Evolutionary conservation across 805 yeast species (phyloP).

Genomic region (Metschnikowia dekortorum): DNA sequence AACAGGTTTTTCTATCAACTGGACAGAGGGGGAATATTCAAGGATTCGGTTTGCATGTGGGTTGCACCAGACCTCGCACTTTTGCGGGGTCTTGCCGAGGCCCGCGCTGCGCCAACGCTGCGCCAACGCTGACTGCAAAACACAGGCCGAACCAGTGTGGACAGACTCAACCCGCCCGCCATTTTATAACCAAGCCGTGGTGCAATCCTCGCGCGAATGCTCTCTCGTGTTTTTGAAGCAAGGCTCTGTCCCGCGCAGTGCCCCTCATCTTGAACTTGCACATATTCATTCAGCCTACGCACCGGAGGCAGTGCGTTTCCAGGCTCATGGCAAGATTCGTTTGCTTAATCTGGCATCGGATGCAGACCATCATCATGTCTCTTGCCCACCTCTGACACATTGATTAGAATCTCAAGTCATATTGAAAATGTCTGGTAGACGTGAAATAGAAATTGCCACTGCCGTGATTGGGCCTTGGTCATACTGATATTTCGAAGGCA

Average conservation of each 20-base stretch:
- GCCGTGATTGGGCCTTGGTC: neutral
- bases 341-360: neutral
- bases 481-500: neutral
- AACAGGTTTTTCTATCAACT: no score
- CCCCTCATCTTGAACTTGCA: no score
- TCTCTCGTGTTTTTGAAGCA: no score
- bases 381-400: neutral
- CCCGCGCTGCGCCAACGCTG: neutral
- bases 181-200: no score
- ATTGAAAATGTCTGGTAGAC: neutral
- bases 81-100: conserved; percentile 3
- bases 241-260: no score
- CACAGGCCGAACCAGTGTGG: neutral
- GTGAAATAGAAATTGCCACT: neutral
- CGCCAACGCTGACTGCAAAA: neutral
- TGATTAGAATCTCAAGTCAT: neutral
- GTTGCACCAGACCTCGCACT: neutral
- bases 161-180: no score
- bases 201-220: no score
- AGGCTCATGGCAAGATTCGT: neutral
- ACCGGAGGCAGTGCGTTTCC: neutral
- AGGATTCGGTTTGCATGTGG: conserved; percentile 1
- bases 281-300: neutral
- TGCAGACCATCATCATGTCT: neutral
- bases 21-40: neutral